Evolutionary conservation across 768 basidiomycete species (phyloP).

Genomic region (Kondoa subrosea): DNA sequence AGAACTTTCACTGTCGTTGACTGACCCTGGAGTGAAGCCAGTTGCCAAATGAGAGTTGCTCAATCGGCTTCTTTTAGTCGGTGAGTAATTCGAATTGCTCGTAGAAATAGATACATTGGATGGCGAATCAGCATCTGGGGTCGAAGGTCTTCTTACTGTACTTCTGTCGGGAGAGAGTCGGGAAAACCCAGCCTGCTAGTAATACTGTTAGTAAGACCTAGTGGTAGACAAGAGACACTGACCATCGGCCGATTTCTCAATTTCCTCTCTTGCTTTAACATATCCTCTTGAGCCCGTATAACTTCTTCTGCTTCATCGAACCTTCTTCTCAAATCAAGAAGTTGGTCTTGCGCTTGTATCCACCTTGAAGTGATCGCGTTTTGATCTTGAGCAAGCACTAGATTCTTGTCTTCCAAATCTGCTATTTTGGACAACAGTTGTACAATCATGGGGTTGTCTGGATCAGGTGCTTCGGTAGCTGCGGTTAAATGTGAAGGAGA

Average conservation of each 20-base stretch:
- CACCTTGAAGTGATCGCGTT: neutral
- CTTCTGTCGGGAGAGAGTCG: neutral
- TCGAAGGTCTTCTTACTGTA: too few relatives aligned
- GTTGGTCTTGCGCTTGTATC: neutral
- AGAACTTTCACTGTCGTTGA: neutral
- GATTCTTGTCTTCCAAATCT: neutral
- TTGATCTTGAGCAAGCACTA: too few relatives aligned
- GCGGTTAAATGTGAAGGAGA: neutral
- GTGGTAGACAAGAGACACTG: neutral
- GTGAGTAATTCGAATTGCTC: neutral
- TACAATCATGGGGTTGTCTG: neutral
- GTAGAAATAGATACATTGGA: neutral
- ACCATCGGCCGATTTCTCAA: neutral
- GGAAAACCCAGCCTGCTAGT: too few relatives aligned
- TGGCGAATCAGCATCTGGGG: neutral
- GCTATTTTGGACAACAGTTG: neutral
- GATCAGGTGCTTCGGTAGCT: neutral
- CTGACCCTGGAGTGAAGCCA: neutral
- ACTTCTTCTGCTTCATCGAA: neutral
- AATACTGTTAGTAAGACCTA: neutral
- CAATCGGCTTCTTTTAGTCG: neutral
- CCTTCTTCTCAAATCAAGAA: neutral
- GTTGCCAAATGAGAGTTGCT: too few relatives aligned
- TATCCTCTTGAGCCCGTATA: neutral
- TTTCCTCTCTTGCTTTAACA: neutral